phyloP scores from a whole-genome alignment of 2,329 filamentous ascomycete species.

The Penicillium sclerotigenum region DNA sequence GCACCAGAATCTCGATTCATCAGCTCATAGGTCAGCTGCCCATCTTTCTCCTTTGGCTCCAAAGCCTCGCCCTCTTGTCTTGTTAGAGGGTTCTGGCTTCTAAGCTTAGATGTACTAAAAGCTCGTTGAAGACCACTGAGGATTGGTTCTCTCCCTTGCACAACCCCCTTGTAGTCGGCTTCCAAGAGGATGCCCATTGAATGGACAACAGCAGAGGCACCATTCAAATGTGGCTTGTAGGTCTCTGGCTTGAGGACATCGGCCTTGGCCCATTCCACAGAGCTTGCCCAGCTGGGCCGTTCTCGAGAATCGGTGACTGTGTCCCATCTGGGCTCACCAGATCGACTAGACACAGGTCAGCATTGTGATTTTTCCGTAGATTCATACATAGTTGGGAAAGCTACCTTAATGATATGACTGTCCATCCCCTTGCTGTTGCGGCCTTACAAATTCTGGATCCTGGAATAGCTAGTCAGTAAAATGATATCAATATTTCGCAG shows the following conservation, averaged over 20 bases:
- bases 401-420: constrained; percentile 88
- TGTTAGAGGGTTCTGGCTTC: constrained; percentile 68
- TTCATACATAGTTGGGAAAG: background rate
- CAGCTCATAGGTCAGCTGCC: constrained; percentile 87
- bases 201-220: constrained; percentile 84
- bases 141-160: constrained; percentile 80
- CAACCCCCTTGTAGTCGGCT: constrained; percentile 92
- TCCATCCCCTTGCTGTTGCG: constrained; percentile 80
- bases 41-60: constrained; percentile 62
- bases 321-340: constrained; percentile 83
- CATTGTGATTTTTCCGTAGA: background rate
- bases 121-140: constrained; percentile 72
- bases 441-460: constrained; percentile 84
- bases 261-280: constrained; percentile 81
- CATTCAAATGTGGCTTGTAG: constrained; percentile 72
- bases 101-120: constrained; percentile 64
- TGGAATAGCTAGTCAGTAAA: constrained; percentile 28
- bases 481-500: background rate
- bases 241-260: constrained; percentile 80
- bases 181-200: constrained; percentile 94
- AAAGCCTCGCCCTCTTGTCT: constrained; percentile 59
- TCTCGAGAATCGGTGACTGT: constrained; percentile 67
- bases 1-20: constrained; percentile 84
- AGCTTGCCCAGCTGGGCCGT: constrained; percentile 75
- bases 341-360: constrained; percentile 60